Percentiles rank a stretch among this genome's conserved stretches.
These are phyloP conservation scores for Candida morakotiae DNA, from an alignment of 805 yeast species.

Conservation along the genomic window DNA sequence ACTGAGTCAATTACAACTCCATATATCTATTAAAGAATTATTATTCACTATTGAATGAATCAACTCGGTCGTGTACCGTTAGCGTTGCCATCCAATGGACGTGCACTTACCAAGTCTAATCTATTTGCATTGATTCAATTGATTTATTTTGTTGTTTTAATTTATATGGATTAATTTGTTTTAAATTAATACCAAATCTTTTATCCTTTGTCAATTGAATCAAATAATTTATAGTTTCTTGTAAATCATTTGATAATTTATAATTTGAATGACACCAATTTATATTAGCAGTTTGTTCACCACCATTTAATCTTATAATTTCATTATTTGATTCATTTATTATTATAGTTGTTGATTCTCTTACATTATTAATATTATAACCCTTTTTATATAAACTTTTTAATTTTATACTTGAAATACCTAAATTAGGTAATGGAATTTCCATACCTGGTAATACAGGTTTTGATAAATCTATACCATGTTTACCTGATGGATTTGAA, in stretches of 20 bases:
- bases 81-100: no score
- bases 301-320: conserved; percentile 78
- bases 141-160: conserved; percentile 8
- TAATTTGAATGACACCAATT: conserved; percentile 84
- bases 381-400: conserved; percentile 49
- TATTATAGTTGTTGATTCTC: conserved; percentile 72
- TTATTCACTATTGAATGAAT: no score
- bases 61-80: no score
- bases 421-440: conserved; percentile 70
- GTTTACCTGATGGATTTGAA: conserved; percentile 62
- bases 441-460: conserved; percentile 71
- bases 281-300: conserved; percentile 62
- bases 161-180: conserved; percentile 49
- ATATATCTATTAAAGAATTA: no score
- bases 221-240: conserved; percentile 49
- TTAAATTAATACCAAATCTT: conserved; percentile 64
- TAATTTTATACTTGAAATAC: conserved; percentile 64
- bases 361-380: conserved; percentile 43
- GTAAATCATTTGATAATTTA: conserved; percentile 50
- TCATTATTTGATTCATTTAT: conserved; percentile 45
- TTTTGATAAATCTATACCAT: conserved; percentile 63
- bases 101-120: no score
- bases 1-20: no score
- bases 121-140: conserved; percentile 12
- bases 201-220: conserved; percentile 59